A percentile compares a stretch with the other conserved stretches of the same genome.
phyloP scores from a whole-genome alignment of 257 asterid genomes.

The Solanum virginianum region DNA sequence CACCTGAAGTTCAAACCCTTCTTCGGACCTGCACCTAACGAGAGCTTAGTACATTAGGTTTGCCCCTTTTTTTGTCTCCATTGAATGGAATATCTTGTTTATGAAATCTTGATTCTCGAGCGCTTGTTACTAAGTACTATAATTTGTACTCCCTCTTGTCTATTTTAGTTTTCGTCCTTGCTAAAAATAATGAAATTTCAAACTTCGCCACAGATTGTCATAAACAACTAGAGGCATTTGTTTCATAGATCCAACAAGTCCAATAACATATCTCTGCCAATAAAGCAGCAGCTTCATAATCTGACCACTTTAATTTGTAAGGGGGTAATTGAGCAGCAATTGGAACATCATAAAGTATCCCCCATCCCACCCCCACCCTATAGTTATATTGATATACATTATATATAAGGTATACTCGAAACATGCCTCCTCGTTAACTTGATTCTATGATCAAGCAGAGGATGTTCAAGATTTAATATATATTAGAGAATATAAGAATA shows the following conservation, averaged over 20 bases:
- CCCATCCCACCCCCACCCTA: background rate
- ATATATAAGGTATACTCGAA: background rate
- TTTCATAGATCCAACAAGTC: background rate
- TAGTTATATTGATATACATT: background rate
- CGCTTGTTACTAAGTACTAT: too few species aligned
- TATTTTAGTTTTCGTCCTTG: too few species aligned
- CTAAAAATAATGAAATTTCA: background rate
- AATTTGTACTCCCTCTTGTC: too few species aligned
- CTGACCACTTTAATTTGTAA: background rate
- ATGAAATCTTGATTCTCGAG: too few species aligned
- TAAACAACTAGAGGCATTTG: background rate
- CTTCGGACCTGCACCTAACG: too few species aligned
- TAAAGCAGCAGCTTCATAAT: background rate
- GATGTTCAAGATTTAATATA: background rate
- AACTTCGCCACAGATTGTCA: background rate
- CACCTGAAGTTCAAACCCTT: too few species aligned
- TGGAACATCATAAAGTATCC: background rate
- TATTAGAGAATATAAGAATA: background rate
- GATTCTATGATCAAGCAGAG: background rate
- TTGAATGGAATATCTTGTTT: too few species aligned
- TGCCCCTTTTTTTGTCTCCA: too few species aligned
- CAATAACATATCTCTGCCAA: background rate
- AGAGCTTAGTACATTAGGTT: too few species aligned
- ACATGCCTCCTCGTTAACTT: background rate
- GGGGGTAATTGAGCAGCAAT: background rate